Evolutionary conservation across 1,284 basidiomycete genomes (phyloP).

Genomic region (Xerocomus minutiporus): DNA sequence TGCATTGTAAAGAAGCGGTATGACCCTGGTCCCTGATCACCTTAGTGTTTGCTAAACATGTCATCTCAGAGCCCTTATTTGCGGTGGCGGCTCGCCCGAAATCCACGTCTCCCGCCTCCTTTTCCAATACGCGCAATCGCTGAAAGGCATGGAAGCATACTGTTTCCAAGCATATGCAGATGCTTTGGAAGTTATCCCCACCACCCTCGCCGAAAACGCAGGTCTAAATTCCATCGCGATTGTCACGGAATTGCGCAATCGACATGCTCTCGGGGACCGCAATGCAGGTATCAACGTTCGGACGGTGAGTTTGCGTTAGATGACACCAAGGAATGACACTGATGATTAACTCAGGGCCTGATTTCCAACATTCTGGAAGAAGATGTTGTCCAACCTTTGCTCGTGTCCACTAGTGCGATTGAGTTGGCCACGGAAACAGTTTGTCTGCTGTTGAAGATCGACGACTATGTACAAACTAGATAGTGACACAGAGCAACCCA

Average conservation of each 20-base stretch:
- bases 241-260: slow-evolving; percentile 95
- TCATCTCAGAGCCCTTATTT: slow-evolving; percentile 78
- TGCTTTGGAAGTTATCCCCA: slow-evolving; percentile 96
- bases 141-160: slow-evolving; percentile 98
- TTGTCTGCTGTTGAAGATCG: slow-evolving; percentile 93
- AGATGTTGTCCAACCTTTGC: slow-evolving; percentile 93
- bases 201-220: slow-evolving; percentile 97
- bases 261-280: slow-evolving; percentile 91
- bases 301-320: slow-evolving; percentile 54
- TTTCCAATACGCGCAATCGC: slow-evolving; percentile 87
- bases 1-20: slow-evolving; percentile 97
- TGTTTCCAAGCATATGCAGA: slow-evolving; percentile 99
- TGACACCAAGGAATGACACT: slow-evolving; percentile 1
- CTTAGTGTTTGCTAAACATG: slow-evolving; percentile 6
- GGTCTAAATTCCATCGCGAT: slow-evolving; percentile 98
- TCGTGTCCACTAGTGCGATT: slow-evolving; percentile 94
- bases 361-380: slow-evolving; percentile 97
- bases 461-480: slow-evolving; percentile 87
- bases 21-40: not conserved
- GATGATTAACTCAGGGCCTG: slow-evolving; percentile 58
- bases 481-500: slow-evolving; percentile 26
- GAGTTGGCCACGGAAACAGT: slow-evolving; percentile 97
- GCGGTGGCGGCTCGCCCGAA: slow-evolving; percentile 96
- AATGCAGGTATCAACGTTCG: slow-evolving; percentile 98
- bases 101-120: slow-evolving; percentile 96